Conservation (phyloP, 176 grass and related monocot genomes). For the Oryza coarctata region DNA sequence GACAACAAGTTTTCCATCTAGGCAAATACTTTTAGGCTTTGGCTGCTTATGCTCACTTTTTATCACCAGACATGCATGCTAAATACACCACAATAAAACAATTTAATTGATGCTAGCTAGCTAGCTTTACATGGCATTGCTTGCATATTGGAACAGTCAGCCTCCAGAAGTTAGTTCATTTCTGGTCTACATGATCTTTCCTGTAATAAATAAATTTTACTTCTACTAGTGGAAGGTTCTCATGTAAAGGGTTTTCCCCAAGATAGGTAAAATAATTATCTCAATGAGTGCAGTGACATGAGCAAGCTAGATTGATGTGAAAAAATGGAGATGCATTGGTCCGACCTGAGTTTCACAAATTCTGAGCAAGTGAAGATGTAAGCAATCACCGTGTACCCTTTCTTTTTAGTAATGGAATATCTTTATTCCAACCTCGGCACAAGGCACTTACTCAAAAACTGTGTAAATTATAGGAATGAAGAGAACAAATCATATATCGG, state of each 20-base stretch:
- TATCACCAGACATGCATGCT: neutral
- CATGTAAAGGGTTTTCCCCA: neutral
- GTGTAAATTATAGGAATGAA: too few species aligned
- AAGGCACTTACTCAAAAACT: too few species aligned
- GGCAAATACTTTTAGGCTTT: neutral
- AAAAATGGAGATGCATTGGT: neutral
- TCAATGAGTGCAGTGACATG: neutral
- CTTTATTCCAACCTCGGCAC: too few species aligned
- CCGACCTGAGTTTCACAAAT: too few species aligned
- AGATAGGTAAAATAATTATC: neutral
- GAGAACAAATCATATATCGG: neutral
- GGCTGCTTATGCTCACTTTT: neutral
- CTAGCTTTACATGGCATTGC: neutral
- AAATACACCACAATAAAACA: neutral
- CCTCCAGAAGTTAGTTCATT: neutral
- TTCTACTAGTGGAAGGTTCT: neutral
- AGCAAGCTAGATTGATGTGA: neutral
- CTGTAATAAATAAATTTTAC: neutral
- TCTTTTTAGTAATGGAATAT: too few species aligned
- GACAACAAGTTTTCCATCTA: constrained; percentile 9
- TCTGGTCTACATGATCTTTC: neutral
- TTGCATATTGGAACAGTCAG: neutral
- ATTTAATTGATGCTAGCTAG: neutral
- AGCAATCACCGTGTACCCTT: too few species aligned
- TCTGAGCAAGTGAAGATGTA: too few species aligned